These are phyloP conservation scores for Macrophomina pseudophaseolina DNA, from an alignment of 2,329 filamentous ascomycete species.

Conservation along the genomic window DNA sequence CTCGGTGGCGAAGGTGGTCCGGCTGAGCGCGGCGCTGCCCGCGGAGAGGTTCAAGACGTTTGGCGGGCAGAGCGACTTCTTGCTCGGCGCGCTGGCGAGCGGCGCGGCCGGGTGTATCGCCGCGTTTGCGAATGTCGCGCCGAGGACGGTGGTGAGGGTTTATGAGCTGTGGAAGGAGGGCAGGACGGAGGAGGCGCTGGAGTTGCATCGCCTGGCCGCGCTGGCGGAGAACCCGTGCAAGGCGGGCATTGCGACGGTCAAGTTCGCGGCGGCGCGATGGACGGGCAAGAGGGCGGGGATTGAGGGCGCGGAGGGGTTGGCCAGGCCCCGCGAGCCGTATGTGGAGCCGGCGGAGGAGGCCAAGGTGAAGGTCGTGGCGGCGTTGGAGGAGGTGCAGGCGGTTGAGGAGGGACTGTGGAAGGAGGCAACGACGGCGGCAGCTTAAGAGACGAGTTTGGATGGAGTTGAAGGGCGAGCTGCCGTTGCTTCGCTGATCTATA, in stretches of 20 bases:
- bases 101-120: constrained; percentile 63
- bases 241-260: constrained; percentile 69
- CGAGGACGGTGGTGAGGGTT: constrained; percentile 61
- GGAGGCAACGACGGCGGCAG: not conserved
- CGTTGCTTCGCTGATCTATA: too few relatives aligned
- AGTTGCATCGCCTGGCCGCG: constrained; percentile 65
- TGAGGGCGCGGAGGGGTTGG: constrained; percentile 59
- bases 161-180: constrained; percentile 67
- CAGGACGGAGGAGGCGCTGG: constrained; percentile 62
- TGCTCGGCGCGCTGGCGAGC: constrained; percentile 61
- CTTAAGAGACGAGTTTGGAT: too few relatives aligned
- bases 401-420: constrained; percentile 12
- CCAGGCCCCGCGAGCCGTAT: constrained; percentile 68
- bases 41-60: constrained; percentile 68
- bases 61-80: constrained; percentile 75
- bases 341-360: constrained; percentile 42
- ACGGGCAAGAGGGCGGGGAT: constrained; percentile 66
- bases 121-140: constrained; percentile 63
- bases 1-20: constrained; percentile 73
- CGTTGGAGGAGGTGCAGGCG: constrained; percentile 22
- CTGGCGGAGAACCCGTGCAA: constrained; percentile 70
- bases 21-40: constrained; percentile 59
- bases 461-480: too few relatives aligned
- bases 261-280: constrained; percentile 68
- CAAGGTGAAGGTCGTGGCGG: constrained; percentile 1